Evolutionary conservation across 2,329 filamentous ascomycete genomes (phyloP), one percentile per base, ranked within the genome.

Genomic region (Apiospora saccharicola): DNA sequence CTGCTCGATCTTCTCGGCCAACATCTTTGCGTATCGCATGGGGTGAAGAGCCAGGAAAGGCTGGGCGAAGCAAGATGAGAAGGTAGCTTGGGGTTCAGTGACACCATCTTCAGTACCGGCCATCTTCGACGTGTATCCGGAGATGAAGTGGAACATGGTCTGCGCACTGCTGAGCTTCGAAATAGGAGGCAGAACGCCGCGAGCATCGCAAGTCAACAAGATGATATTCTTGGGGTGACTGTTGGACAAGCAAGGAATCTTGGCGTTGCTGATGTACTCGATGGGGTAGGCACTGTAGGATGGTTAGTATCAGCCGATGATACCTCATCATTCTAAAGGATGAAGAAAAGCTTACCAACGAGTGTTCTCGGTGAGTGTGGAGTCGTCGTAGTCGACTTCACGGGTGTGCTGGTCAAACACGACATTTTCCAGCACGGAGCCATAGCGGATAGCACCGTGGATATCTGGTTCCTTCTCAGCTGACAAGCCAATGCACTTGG

Each of bases 121-220:
- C 96, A 99, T 99, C 92, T 99, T 99, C 82, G 96, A 98, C 76
- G 96, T 99, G 90, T 99, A 99, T 79, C 96, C 96, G 24, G 94
- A 97, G 86, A 99, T 99, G 91, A 99, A 99, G 90, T 99, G 96
- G 92, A 98, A 99, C 96, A 99, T 98, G 84, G 95, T 98, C 88
- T 98, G 96, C 80, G 94, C 91, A 76, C 93, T 90, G 88, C 93
- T 91, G 82, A 99, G 93, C 90, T 98, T 98, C 80, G 95, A 98
- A 86, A 99, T 98, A 68, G 96, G 96, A 72, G 96, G 96, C 72
- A 99, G 91, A 69, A 99, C 96, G 88, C 96, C 96, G 78, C 96
- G 94, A 73, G 96, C 96, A 80, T 99, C 96, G 87, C 96, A 99
- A 75, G 96, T 99, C 79, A 99, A 92, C 78, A 99, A 93, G 82